Conservation (phyloP, 352 stramenopile species). For the Phytophthora aleatoria region DNA sequence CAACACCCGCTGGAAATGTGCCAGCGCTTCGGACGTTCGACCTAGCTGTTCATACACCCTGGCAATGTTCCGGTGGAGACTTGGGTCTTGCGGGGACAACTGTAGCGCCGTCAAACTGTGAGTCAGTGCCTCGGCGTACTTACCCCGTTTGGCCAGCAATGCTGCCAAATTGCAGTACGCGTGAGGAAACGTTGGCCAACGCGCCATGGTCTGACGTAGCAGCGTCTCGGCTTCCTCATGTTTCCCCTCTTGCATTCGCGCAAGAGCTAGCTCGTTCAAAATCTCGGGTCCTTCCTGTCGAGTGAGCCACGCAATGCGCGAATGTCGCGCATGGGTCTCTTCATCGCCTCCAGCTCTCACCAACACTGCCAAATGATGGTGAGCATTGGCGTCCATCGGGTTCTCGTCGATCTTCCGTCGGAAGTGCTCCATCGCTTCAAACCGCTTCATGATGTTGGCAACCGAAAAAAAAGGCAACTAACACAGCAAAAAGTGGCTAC, state of each 20-base stretch:
- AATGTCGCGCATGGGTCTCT: constrained; percentile 45
- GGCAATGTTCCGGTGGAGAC: constrained; percentile 61
- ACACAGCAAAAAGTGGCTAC: constrained; percentile 16
- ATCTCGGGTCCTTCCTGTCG: constrained; percentile 57
- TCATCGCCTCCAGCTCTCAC: constrained; percentile 51
- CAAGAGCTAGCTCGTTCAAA: constrained; percentile 65
- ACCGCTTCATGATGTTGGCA: constrained; percentile 43
- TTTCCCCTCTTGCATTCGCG: constrained; percentile 50
- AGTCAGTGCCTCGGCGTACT: constrained; percentile 51
- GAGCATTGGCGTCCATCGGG: constrained; percentile 55
- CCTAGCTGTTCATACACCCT: constrained; percentile 64
- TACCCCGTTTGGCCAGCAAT: constrained; percentile 45
- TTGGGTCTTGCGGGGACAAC: constrained; percentile 46
- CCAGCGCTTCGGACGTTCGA: constrained; percentile 44
- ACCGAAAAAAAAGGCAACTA: background rate
- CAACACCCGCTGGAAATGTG: constrained; percentile 51
- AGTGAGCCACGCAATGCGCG: constrained; percentile 68
- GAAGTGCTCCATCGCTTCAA: constrained; percentile 71
- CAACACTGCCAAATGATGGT: constrained; percentile 67
- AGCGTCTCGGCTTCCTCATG: constrained; percentile 44
- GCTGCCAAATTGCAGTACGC: constrained; percentile 66
- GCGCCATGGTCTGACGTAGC: constrained; percentile 46
- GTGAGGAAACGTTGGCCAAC: constrained; percentile 54
- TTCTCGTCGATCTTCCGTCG: constrained; percentile 57
- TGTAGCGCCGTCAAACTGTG: constrained; percentile 45